Percentiles rank a stretch among this genome's conserved stretches.
Evolutionary conservation across 192 early-diverging fungal genomes (phyloP).

Genomic region (Coemansia sp.): DNA sequence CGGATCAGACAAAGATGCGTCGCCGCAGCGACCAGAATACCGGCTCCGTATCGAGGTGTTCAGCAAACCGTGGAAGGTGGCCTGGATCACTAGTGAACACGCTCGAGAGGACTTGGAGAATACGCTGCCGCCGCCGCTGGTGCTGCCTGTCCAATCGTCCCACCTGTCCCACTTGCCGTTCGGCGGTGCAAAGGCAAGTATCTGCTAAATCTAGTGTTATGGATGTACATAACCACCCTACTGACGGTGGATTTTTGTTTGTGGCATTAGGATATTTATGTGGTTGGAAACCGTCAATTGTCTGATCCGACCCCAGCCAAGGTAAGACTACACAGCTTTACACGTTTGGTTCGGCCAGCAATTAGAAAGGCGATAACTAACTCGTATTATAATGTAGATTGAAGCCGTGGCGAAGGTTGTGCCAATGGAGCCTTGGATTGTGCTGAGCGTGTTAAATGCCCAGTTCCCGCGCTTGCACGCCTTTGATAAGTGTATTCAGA

Average conservation of each 20-base stretch:
- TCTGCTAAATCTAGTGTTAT: background rate
- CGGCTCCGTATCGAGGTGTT: conserved; percentile 17
- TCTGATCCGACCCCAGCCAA: conserved; percentile 14
- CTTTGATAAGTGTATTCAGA: conserved; percentile 5
- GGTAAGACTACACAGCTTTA: conserved; percentile 8
- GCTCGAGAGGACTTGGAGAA: background rate
- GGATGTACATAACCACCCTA: background rate
- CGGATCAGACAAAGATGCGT: background rate
- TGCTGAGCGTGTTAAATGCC: conserved; percentile 22
- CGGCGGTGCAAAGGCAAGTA: conserved; percentile 10
- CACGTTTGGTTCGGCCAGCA: too few relatives aligned
- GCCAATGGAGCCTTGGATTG: conserved; percentile 7
- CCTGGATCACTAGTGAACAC: conserved; percentile 10
- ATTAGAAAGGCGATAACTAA: too few relatives aligned
- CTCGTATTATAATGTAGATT: background rate
- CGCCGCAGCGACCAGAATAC: conserved; percentile 3
- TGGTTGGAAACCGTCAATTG: conserved; percentile 12
- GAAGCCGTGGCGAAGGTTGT: background rate
- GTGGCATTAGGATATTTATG: conserved; percentile 13
- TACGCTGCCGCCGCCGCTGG: conserved; percentile 17
- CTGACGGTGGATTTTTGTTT: background rate
- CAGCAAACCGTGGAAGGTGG: conserved; percentile 37
- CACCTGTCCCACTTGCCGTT: conserved; percentile 34
- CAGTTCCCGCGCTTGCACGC: conserved; percentile 19
- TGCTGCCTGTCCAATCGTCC: conserved; percentile 29